These are phyloP conservation scores for Zasmidium cellare DNA, from an alignment of 2,329 filamentous ascomycete species.

Conservation along the genomic window DNA sequence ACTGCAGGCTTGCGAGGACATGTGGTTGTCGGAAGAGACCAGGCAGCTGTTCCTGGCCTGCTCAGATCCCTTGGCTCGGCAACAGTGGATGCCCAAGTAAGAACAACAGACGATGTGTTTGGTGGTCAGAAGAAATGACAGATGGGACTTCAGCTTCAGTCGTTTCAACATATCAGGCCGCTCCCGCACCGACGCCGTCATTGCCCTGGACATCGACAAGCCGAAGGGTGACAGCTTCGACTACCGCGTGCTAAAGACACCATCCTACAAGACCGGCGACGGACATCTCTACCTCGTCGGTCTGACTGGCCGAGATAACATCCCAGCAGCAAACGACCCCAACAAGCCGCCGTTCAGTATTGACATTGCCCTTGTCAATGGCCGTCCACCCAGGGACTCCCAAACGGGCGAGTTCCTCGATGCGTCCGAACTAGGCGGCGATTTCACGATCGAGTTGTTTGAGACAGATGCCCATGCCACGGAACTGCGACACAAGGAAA, in stretches of 20 bases:
- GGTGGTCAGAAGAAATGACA: not conserved
- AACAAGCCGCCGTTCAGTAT: slow-evolving; percentile 6
- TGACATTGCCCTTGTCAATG: slow-evolving; percentile 21
- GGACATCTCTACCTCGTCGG: slow-evolving; percentile 21
- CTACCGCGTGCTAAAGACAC: slow-evolving; percentile 18
- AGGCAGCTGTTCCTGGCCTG: slow-evolving; percentile 25
- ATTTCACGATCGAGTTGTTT: slow-evolving; percentile 24
- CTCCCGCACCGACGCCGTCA: slow-evolving; percentile 20
- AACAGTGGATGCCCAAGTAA: slow-evolving; percentile 25
- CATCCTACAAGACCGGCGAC: slow-evolving; percentile 16
- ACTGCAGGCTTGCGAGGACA: slow-evolving; percentile 25
- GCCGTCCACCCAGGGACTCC: slow-evolving; percentile 16
- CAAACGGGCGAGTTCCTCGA: slow-evolving; percentile 15
- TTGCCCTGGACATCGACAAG: slow-evolving; percentile 24
- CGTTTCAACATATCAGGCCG: slow-evolving; percentile 22
- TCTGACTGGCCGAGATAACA: slow-evolving; percentile 14
- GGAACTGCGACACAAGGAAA: slow-evolving; percentile 10
- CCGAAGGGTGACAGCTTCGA: slow-evolving; percentile 17
- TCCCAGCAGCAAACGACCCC: no score
- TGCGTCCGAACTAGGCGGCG: slow-evolving; percentile 9
- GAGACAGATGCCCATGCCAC: slow-evolving; percentile 8
- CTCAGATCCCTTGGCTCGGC: slow-evolving; percentile 15
- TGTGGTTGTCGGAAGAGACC: slow-evolving; percentile 25
- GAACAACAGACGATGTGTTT: not conserved
- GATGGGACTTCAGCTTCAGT: slow-evolving; percentile 9